These are phyloP conservation scores for Tremella yokohamensis DNA, from an alignment of 768 basidiomycete species.

Conservation along the genomic window DNA sequence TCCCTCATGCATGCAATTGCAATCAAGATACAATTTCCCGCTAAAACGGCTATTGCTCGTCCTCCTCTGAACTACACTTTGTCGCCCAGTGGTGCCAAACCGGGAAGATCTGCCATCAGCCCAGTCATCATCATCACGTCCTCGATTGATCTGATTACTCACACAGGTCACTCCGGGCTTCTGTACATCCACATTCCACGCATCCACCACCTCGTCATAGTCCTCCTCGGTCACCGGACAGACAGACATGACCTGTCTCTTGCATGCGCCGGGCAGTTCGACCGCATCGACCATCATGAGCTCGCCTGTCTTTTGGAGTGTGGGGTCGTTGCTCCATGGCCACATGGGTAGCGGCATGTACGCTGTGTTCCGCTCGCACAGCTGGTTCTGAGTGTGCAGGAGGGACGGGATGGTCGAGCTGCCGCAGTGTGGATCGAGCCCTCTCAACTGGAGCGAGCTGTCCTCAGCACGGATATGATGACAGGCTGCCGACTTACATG, in stretches of 20 bases:
- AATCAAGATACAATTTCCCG: too few relatives aligned
- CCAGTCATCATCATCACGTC: not conserved
- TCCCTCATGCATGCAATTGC: too few relatives aligned
- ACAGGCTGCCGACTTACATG: not conserved
- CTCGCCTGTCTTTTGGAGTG: not conserved
- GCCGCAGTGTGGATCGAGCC: not conserved
- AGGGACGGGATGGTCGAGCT: not conserved
- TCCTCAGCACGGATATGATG: not conserved
- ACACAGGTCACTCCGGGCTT: slow-evolving; percentile 2
- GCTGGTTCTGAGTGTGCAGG: not conserved
- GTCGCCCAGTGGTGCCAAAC: slow-evolving; percentile 1
- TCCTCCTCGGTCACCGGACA: not conserved
- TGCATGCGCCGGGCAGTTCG: slow-evolving; percentile 1
- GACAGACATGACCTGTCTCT: not conserved
- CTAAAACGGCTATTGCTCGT: too few relatives aligned
- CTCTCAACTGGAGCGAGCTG: slow-evolving; percentile 1
- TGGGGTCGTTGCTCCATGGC: slow-evolving; percentile 1
- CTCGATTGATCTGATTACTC: not conserved
- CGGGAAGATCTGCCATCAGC: slow-evolving; percentile 1
- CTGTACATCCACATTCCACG: not conserved
- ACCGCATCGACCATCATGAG: not conserved
- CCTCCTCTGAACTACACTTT: not conserved
- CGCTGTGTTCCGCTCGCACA: not conserved
- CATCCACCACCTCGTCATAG: slow-evolving; percentile 1
- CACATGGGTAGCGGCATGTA: not conserved